Evolutionary conservation across 2,329 filamentous ascomycete species (phyloP).

Genomic region (Trichoderma endophyticum): DNA sequence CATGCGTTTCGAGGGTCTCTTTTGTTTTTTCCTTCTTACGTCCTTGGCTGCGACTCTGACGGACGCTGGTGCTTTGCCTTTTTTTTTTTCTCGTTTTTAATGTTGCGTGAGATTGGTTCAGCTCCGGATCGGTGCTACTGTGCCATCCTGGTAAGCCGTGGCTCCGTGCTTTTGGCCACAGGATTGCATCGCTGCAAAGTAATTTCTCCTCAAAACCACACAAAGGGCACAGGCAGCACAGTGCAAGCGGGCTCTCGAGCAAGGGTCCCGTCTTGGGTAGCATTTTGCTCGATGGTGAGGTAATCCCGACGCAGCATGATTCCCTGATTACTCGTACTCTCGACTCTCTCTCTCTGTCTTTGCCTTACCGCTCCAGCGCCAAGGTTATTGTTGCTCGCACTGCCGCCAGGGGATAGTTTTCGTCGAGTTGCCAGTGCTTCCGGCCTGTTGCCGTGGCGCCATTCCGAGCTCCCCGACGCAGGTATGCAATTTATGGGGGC

Average conservation of each 20-base stretch:
- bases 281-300: not conserved
- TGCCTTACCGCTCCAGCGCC: not conserved
- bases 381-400: not conserved
- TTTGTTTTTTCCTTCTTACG: not conserved
- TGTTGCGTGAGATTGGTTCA: not conserved
- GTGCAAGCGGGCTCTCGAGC: not conserved
- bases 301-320: not conserved
- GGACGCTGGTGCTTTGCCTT: not conserved
- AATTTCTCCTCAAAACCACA: not conserved
- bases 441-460: not conserved
- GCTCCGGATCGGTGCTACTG: conserved; percentile 4
- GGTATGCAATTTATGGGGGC: conserved; percentile 3
- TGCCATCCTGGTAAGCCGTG: not conserved
- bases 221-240: not conserved
- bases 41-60: not conserved
- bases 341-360: not conserved
- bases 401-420: not conserved
- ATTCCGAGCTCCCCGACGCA: conserved; percentile 1
- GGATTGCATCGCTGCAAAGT: not conserved
- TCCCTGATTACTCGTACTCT: not conserved
- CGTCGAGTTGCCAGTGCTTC: not conserved
- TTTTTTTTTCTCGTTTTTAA: not conserved
- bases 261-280: not conserved
- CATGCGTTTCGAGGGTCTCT: not conserved
- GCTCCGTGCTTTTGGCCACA: not conserved